These are phyloP conservation scores for Talaromyces sp. DNA, from an alignment of 2,329 filamentous ascomycete genomes.

Conservation along the genomic window DNA sequence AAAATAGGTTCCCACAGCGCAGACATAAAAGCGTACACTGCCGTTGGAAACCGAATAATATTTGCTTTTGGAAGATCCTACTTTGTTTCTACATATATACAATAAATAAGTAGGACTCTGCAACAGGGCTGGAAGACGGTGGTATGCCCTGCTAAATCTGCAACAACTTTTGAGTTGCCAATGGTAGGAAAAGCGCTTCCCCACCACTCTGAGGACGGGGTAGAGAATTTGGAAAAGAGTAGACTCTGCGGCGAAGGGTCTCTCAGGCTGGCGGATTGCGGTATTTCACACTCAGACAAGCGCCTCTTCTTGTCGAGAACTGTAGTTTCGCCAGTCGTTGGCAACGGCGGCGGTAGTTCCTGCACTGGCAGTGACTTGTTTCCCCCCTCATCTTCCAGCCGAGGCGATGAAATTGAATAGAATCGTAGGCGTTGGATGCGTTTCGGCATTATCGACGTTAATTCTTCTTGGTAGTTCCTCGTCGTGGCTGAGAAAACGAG, in stretches of 20 bases:
- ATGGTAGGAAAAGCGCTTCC: not conserved
- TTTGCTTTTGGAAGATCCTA: not conserved
- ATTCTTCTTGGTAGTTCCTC: conserved; percentile 29
- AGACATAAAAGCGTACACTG: not conserved
- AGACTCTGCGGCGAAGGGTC: not conserved
- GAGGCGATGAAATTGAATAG: not conserved
- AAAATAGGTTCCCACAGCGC: not conserved
- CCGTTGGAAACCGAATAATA: not conserved
- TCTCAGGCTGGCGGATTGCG: not conserved
- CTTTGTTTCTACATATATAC: not conserved
- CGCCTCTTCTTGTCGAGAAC: not conserved
- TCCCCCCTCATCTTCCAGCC: not conserved
- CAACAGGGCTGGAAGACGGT: not conserved
- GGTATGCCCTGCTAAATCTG: not conserved
- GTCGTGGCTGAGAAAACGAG: conserved; percentile 30
- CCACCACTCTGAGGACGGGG: not conserved
- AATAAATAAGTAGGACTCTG: not conserved
- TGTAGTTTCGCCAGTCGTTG: not conserved
- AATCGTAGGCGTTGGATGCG: not conserved
- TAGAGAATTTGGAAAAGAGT: not conserved
- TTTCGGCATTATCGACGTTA: conserved; percentile 12
- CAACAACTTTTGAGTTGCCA: not conserved
- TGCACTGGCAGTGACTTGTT: not conserved
- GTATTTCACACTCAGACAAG: not conserved
- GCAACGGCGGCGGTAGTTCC: not conserved